Evolutionary conservation across 495 filamentous ascomycete species (phyloP), one percentile per base, ranked within the genome.

Genomic region (Daldinia bambusicola): DNA sequence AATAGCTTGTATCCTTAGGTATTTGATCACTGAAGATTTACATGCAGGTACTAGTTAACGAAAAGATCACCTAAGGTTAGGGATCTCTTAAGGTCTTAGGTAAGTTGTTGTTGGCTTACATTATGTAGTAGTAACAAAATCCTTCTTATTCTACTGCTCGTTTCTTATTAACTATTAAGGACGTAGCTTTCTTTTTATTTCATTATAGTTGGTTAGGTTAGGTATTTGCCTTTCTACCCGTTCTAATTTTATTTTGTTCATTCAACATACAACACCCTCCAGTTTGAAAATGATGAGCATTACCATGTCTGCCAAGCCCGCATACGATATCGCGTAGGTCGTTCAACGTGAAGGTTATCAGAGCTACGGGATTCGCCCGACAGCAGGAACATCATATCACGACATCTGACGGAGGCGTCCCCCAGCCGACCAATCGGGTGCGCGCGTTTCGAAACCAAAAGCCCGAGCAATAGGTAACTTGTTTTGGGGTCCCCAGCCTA

Each of bases 371-470:
- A 72, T 72, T 72, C 65, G 61, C 31, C 70, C 40, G 53, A 62
- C 40, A 40, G 55, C 66, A 65, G 51, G 50, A 41, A 41, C 38
- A 63, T 73, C 66, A 69, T 69, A 66, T 73, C 70, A 69, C 70
- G 70, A 69, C 66, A 69, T 69, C 62, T 61, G 57, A 66, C 61
- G 66, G 57, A 62, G 70, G 52, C 56, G 65, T 56, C 61, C 64
- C 64, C 61, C 65, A 53, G 30, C 14, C 0, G 53, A 16, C 70
- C 70, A 73, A 73, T 73, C 70, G 70, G 70, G 70, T 73, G 65
- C 14, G 51, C 57, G 41, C 70, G 70, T 73, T 69, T 73, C 70
- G 40, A 73, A 73, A 73, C 70, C 61, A 73, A 73, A 69, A 56
- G 40, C 63, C 70, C 66, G 66, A 69, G 36, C 57, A 63, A 36